A percentile compares a stretch with the other conserved stretches of the same genome.
Evolutionary conservation across 352 stramenopile species (phyloP).

Genomic region (Phytophthora hybrid): DNA sequence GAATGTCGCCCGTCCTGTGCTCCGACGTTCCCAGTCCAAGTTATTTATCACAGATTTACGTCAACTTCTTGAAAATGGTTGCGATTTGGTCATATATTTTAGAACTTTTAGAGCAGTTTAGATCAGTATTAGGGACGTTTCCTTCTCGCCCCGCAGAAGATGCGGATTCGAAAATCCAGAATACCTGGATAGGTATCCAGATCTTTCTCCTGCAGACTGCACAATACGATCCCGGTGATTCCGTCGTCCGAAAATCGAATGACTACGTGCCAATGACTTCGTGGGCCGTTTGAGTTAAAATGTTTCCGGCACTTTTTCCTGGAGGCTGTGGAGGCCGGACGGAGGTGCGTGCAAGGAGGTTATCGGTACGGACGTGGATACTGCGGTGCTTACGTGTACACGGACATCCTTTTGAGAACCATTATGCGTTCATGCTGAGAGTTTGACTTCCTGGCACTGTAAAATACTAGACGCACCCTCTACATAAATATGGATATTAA

Average conservation of each 20-base stretch:
- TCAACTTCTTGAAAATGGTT: too few species aligned
- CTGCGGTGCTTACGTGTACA: constrained; percentile 23
- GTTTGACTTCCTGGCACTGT: constrained; percentile 24
- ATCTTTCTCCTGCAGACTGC: too few species aligned
- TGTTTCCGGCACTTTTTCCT: constrained; percentile 39
- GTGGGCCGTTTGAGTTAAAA: constrained; percentile 6
- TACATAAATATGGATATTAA: constrained; percentile 33
- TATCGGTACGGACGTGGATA: constrained; percentile 33
- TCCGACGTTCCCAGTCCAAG: too few species aligned
- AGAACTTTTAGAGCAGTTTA: too few species aligned
- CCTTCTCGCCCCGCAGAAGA: too few species aligned
- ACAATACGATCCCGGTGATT: too few species aligned
- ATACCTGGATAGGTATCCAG: too few species aligned
- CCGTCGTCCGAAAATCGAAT: constrained; percentile 15
- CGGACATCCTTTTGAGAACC: constrained; percentile 28
- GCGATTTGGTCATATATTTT: too few species aligned
- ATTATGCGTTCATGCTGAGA: constrained; percentile 35
- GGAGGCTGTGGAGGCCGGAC: constrained; percentile 35
- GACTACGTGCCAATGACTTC: not conserved
- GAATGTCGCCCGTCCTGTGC: too few species aligned
- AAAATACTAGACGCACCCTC: constrained; percentile 23
- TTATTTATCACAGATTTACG: too few species aligned
- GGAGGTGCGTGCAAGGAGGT: constrained; percentile 3
- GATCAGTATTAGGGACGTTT: too few species aligned
- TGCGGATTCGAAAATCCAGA: too few species aligned